phyloP scores from a whole-genome alignment of 768 basidiomycete genomes.

The Lentinula sp. region DNA sequence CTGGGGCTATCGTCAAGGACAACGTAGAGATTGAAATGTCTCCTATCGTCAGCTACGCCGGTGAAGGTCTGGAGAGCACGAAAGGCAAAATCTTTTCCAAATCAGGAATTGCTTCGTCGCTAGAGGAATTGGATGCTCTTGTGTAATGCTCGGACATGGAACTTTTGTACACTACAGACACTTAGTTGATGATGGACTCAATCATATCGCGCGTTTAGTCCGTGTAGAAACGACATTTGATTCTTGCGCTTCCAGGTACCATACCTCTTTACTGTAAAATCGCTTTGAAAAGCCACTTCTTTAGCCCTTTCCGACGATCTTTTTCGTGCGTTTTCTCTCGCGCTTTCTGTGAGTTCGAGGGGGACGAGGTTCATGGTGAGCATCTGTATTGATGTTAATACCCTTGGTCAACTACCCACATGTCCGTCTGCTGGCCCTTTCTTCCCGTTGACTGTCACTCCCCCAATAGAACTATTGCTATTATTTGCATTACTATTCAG shows the following conservation, averaged over 20 bases:
- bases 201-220: not conserved
- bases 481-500: conserved; percentile 18
- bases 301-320: not conserved
- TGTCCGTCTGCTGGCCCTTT: conserved; percentile 12
- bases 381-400: conserved; percentile 3
- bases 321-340: conserved; percentile 3
- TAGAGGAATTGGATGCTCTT: conserved; percentile 71
- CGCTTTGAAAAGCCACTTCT: conserved; percentile 5
- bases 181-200: not conserved
- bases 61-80: conserved; percentile 79
- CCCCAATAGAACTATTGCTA: conserved; percentile 6
- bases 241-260: not conserved
- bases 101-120: conserved; percentile 59
- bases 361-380: not conserved
- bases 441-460: conserved; percentile 6
- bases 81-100: conserved; percentile 75
- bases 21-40: conserved; percentile 88
- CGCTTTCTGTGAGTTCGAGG: conserved; percentile 5
- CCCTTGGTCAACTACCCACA: conserved; percentile 33
- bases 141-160: conserved; percentile 25
- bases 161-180: not conserved
- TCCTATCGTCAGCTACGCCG: conserved; percentile 83
- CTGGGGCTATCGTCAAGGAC: conserved; percentile 69
- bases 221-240: not conserved
- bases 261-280: not conserved